A percentile compares a stretch with the other conserved stretches of the same genome.
Evolutionary conservation across 2,329 filamentous ascomycete genomes (phyloP).

Genomic region (Fusarium subglutinans): DNA sequence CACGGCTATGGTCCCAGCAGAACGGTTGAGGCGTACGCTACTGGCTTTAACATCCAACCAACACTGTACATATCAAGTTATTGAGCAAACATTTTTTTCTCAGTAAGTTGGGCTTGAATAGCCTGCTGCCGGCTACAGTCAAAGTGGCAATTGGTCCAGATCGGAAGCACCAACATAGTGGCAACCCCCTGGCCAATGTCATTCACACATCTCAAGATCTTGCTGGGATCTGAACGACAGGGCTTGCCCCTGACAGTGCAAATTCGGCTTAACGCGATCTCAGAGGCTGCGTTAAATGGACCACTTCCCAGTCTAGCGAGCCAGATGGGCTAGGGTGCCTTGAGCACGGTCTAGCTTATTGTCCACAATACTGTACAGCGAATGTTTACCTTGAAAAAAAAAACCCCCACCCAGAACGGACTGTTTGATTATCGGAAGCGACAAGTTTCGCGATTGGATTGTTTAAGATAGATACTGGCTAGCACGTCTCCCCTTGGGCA

Average conservation of each 20-base stretch:
- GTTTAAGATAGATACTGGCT: background rate
- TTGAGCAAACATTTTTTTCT: constrained; percentile 27
- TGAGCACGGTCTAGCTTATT: background rate
- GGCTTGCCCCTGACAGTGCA: constrained; percentile 37
- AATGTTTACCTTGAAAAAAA: background rate
- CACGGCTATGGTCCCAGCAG: constrained; percentile 11
- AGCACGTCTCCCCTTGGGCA: background rate
- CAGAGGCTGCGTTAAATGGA: constrained; percentile 29
- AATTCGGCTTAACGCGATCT: constrained; percentile 37
- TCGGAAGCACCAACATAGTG: constrained; percentile 32
- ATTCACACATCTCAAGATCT: constrained; percentile 33
- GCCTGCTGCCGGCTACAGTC: background rate
- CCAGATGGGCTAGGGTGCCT: constrained; percentile 8
- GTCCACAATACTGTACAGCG: constrained; percentile 3
- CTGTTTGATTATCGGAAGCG: constrained; percentile 8
- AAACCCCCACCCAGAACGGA: background rate
- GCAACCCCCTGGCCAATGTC: constrained; percentile 23
- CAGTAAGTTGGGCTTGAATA: background rate
- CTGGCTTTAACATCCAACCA: constrained; percentile 4
- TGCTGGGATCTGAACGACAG: constrained; percentile 33
- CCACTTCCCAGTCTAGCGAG: constrained; percentile 9
- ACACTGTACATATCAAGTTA: constrained; percentile 3
- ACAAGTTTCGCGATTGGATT: constrained; percentile 22
- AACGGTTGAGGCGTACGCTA: constrained; percentile 27
- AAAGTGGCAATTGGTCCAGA: constrained; percentile 13